Conservation (phyloP, 345 rosid species). For the Aethionema arabicum region DNA sequence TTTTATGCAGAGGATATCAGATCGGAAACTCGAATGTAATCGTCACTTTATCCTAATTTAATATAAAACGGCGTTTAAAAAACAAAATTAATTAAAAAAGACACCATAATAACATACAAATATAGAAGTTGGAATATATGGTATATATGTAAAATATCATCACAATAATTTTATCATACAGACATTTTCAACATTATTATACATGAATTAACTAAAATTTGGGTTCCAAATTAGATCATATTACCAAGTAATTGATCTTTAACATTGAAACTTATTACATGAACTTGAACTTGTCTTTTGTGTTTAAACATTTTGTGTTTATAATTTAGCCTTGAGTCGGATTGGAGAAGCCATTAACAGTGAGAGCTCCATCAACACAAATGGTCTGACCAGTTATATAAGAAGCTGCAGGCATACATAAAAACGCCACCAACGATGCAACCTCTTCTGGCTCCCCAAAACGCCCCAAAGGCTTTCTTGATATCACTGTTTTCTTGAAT, state of each 20-base stretch:
- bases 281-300: conserved; percentile 3
- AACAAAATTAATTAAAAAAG: too few relatives aligned
- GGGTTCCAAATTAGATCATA: too few relatives aligned
- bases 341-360: conserved; percentile 45
- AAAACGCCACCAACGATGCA: conserved; percentile 44
- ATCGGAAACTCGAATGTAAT: too few relatives aligned
- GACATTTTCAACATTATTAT: too few relatives aligned
- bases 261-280: conserved; percentile 1
- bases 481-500: not conserved
- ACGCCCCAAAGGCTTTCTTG: conserved; percentile 42
- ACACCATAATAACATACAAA: too few relatives aligned
- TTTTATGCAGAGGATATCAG: too few relatives aligned
- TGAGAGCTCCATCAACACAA: conserved; percentile 53
- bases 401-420: conserved; percentile 63
- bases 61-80: too few relatives aligned
- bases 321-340: conserved; percentile 16
- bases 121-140: too few relatives aligned
- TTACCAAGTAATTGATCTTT: not conserved
- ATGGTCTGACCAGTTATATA: conserved; percentile 65
- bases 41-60: too few relatives aligned
- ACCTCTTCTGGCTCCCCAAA: conserved; percentile 46
- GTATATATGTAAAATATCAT: too few relatives aligned
- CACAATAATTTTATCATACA: too few relatives aligned
- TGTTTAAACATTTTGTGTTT: not conserved
- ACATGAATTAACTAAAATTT: too few relatives aligned